phyloP scores from a whole-genome alignment of 2,329 filamentous ascomycete genomes.

The Mollisia scopiformis region DNA sequence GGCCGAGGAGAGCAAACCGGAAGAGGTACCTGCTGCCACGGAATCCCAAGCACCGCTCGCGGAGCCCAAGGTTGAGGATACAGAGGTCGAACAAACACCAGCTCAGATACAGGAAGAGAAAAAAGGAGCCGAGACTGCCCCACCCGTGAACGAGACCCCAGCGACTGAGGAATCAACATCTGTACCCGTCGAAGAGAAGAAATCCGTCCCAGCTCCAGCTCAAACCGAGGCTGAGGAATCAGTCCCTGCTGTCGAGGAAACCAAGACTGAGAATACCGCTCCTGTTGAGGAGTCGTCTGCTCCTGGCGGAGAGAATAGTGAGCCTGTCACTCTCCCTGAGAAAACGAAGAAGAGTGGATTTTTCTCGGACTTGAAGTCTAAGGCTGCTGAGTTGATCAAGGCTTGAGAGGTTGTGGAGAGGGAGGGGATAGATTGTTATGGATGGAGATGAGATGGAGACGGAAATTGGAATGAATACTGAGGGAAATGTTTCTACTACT shows the following conservation, averaged over 20 bases:
- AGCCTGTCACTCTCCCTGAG: not conserved
- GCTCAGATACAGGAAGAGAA: too few species aligned
- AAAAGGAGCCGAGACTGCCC: not conserved
- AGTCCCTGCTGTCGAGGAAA: not conserved
- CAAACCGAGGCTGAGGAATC: too few species aligned
- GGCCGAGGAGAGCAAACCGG: not conserved
- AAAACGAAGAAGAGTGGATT: not conserved
- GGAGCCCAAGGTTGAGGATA: not conserved
- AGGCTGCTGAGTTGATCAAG: conserved; percentile 12
- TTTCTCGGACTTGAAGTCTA: conserved; percentile 1
- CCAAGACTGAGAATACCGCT: not conserved
- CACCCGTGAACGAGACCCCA: not conserved
- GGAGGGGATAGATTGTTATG: not conserved
- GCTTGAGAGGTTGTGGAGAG: not conserved
- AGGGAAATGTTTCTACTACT: not conserved
- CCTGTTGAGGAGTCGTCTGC: not conserved
- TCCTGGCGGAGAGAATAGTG: not conserved
- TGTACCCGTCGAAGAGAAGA: too few species aligned
- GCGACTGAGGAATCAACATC: not conserved
- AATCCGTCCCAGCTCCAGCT: too few species aligned
- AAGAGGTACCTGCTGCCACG: not conserved
- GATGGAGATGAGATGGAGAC: not conserved
- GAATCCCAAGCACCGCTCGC: not conserved
- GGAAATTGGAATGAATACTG: not conserved
- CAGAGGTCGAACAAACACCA: too few species aligned